These are phyloP conservation scores for Sindora glabra DNA, from an alignment of 306 rosid genomes.

Conservation along the genomic window DNA sequence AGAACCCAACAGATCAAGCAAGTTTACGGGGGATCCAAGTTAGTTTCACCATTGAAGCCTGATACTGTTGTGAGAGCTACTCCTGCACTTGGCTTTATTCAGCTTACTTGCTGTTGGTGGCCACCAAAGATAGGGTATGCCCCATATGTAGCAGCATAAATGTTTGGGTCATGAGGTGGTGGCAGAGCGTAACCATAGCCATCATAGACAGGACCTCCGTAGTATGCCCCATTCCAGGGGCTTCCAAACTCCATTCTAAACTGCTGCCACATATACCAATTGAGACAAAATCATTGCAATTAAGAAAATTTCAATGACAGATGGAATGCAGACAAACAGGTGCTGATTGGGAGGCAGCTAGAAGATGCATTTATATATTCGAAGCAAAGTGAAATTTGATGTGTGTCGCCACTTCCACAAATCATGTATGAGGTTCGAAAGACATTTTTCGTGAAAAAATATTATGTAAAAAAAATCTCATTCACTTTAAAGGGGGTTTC, in stretches of 20 bases:
- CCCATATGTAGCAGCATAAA: constrained; percentile 76
- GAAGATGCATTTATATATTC: too few relatives aligned
- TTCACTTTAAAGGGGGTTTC: too few relatives aligned
- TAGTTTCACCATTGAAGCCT: constrained; percentile 19
- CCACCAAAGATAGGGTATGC: constrained; percentile 77
- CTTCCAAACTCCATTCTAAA: constrained; percentile 57
- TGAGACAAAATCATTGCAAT: too few relatives aligned
- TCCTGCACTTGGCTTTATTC: constrained; percentile 34
- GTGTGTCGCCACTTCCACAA: too few relatives aligned
- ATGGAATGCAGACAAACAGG: too few relatives aligned
- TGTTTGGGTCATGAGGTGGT: constrained; percentile 74
- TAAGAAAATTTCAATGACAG: too few relatives aligned
- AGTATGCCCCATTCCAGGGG: constrained; percentile 74
- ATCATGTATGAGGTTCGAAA: too few relatives aligned
- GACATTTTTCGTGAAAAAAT: too few relatives aligned
- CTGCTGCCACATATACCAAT: constrained; percentile 37
- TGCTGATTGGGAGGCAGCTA: too few relatives aligned
- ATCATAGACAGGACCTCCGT: constrained; percentile 70
- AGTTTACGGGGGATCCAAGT: constrained; percentile 34
- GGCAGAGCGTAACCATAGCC: constrained; percentile 83
- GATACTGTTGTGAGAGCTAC: constrained; percentile 23
- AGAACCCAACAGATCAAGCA: constrained; percentile 40
- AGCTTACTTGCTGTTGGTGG: constrained; percentile 96
- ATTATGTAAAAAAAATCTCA: too few relatives aligned
- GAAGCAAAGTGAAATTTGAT: too few relatives aligned